Evolutionary conservation across 2,329 filamentous ascomycete species (phyloP).

Genomic region (Neofusicoccum cordaticola): DNA sequence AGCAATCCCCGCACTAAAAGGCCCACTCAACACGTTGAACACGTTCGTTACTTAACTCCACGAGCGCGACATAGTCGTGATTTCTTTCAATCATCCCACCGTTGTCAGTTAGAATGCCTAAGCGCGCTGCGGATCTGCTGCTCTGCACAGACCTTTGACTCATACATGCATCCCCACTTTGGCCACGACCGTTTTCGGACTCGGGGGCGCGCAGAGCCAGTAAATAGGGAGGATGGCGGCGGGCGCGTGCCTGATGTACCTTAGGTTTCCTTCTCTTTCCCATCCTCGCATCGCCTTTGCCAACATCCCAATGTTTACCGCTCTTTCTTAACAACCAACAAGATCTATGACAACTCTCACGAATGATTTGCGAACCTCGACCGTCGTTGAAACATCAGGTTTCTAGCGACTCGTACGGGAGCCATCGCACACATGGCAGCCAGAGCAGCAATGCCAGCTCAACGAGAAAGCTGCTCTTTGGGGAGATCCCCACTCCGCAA

Average conservation of each 20-base stretch:
- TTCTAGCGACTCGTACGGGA: slow-evolving; percentile 17
- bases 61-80: slow-evolving; percentile 42
- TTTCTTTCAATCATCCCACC: slow-evolving; percentile 23
- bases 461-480: slow-evolving; percentile 44
- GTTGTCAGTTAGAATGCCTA: slow-evolving; percentile 31
- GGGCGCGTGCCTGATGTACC: slow-evolving; percentile 29
- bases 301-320: slow-evolving; percentile 13
- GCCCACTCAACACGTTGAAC: slow-evolving; percentile 11
- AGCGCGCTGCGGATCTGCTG: slow-evolving; percentile 19
- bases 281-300: not conserved
- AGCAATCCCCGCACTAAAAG: not conserved
- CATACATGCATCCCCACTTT: slow-evolving; percentile 39
- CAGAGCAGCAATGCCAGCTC: slow-evolving; percentile 36
- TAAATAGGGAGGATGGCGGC: slow-evolving; percentile 22
- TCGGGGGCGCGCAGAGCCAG: slow-evolving; percentile 2
- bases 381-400: slow-evolving; percentile 25
- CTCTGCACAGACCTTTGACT: slow-evolving; percentile 34
- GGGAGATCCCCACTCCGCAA: slow-evolving; percentile 48
- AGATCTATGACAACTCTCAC: slow-evolving; percentile 19
- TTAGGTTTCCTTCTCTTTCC: slow-evolving; percentile 25
- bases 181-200: slow-evolving; percentile 7
- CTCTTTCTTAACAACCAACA: not conserved
- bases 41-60: slow-evolving; percentile 9
- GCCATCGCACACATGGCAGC: slow-evolving; percentile 30
- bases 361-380: slow-evolving; percentile 35